Conservation (phyloP, 1,284 basidiomycete genomes). For the Caloboletus firmus region DNA sequence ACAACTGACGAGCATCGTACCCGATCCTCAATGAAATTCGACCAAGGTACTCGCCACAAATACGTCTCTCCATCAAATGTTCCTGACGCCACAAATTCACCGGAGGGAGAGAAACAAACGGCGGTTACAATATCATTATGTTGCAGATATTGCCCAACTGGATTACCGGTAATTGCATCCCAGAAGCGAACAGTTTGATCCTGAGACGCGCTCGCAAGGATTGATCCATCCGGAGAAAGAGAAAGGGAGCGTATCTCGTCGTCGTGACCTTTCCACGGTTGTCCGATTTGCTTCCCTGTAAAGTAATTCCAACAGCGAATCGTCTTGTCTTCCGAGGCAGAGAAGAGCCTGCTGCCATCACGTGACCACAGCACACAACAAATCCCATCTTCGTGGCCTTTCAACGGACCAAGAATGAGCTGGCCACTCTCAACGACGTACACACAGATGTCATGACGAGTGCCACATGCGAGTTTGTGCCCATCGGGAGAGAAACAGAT, state of each 20-base stretch:
- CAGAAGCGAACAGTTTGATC: slow-evolving; percentile 17
- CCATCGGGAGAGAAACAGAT: slow-evolving; percentile 11
- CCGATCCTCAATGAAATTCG: background rate
- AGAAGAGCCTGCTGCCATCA: no score
- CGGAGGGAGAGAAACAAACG: slow-evolving; percentile 6
- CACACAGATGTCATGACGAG: background rate
- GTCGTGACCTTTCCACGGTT: background rate
- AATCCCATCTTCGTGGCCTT: no score
- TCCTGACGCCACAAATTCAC: slow-evolving; percentile 1
- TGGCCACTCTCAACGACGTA: slow-evolving; percentile 1
- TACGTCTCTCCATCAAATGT: fast-evolving
- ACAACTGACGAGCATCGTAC: background rate
- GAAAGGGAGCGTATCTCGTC: background rate
- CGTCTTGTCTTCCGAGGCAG: no score
- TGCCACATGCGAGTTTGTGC: slow-evolving; percentile 3
- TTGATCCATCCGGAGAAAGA: slow-evolving; percentile 2
- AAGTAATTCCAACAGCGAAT: background rate
- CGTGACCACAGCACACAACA: no score
- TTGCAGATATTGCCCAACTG: background rate
- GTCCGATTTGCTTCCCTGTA: background rate
- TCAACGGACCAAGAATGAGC: background rate
- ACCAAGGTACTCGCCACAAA: background rate
- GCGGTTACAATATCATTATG: fast-evolving
- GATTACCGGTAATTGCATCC: slow-evolving; percentile 1
- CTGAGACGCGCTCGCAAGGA: slow-evolving; percentile 6